These are phyloP conservation scores for Kuraishia molischiana DNA, from an alignment of 805 yeast species.

Conservation along the genomic window DNA sequence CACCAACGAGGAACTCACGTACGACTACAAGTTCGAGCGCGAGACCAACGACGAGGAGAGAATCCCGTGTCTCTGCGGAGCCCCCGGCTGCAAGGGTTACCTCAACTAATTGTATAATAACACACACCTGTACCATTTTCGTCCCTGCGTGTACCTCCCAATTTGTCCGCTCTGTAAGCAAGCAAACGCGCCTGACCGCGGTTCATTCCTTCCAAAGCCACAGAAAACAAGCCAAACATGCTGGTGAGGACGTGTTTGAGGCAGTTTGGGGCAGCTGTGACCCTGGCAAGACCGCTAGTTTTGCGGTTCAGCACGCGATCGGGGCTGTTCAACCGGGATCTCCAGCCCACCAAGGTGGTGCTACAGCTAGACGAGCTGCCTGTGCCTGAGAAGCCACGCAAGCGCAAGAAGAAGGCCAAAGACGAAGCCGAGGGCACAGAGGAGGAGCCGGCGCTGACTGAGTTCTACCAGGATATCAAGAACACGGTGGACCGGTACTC, in stretches of 20 bases:
- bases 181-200: no score
- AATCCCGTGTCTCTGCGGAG: constrained; percentile 90
- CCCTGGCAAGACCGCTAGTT: no score
- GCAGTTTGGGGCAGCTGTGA: no score
- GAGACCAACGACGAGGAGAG: constrained; percentile 84
- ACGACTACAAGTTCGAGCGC: constrained; percentile 91
- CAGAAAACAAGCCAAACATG: no score
- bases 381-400: not conserved
- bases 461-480: constrained; percentile 19
- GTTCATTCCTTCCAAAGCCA: no score
- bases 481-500: constrained; percentile 16
- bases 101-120: constrained; percentile 39
- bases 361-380: not conserved
- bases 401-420: no score
- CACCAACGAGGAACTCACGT: constrained; percentile 87
- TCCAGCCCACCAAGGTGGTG: not conserved
- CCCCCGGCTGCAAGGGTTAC: constrained; percentile 88
- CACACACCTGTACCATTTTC: no score
- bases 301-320: no score
- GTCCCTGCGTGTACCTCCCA: no score
- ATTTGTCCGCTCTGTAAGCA: no score
- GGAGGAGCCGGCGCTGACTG: constrained; percentile 8
- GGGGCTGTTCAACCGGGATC: not conserved
- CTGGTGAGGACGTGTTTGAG: no score
- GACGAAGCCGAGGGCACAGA: not conserved